Evolutionary conservation across 2,329 filamentous ascomycete species (phyloP), one percentile per base, ranked within the genome.

Genomic region (Trichoderma gracile): DNA sequence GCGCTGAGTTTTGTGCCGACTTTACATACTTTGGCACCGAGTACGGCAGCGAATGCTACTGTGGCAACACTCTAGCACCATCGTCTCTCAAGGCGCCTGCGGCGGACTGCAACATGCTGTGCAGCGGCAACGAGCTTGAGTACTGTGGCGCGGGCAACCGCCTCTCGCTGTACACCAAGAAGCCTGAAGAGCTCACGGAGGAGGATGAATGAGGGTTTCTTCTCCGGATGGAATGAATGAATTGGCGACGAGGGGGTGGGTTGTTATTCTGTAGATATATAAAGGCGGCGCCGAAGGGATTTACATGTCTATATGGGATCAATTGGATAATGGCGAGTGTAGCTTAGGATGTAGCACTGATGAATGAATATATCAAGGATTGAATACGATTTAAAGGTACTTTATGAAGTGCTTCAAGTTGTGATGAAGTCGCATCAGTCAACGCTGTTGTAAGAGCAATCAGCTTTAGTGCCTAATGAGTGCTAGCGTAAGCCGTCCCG

Each of bases 91-190:
- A 69, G 58, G 75, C 71, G 5, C 65, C 72, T 2, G 68, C 63
- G 25, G 65, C 63, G 2, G 78, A 81, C 25, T 81, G 79, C 69
- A 69, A 64, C 5, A 80, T 81, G 77, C 67, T 73, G 19, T 82
- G 79, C 68, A 72, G 71, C 2, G 79, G 79, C 1, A 75, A 75
- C 57, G 68, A 63, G 14, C 52, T 59, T 1, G 71, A 80, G 71
- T 77, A 73, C 62, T 82, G 80, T 62, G 80, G 80, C 21, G 77
- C 73, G 7, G 72, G 74, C 2, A 75, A 76, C 64, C 71, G 78
- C 64, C 65, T 82, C 68, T 74, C 71, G 6, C 69, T 78, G 17
- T 78, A 77, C 47, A 72, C 69, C 60, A 73, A 72, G 71, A 61
- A 57, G 42, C 49, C 62, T 23, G 27, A 5, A 15, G 38, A 53